Conservation (phyloP, 371 early-diverging fungal genomes). For the Choanephora cucurbitarum region DNA sequence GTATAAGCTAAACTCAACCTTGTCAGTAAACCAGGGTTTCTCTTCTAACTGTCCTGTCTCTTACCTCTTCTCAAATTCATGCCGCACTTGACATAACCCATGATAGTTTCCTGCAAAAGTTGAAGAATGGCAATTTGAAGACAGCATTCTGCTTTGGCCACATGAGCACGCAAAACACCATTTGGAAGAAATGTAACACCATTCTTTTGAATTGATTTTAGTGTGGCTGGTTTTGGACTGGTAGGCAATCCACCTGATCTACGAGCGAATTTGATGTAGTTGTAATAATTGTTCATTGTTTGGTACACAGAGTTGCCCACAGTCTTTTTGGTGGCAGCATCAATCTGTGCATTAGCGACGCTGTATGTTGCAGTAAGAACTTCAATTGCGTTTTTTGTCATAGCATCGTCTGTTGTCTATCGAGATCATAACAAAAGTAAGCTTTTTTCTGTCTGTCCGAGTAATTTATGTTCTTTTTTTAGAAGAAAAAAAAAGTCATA, state of each 20-base stretch:
- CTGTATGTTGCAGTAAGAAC: constrained; percentile 54
- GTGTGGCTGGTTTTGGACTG: constrained; percentile 43
- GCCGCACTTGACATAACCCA: constrained; percentile 67
- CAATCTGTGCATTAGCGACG: constrained; percentile 60
- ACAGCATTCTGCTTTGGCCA: constrained; percentile 62
- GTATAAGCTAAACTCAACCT: constrained; percentile 38
- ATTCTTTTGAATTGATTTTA: constrained; percentile 34
- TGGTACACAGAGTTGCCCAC: constrained; percentile 46
- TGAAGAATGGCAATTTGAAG: constrained; percentile 63
- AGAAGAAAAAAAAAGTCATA: constrained; percentile 11
- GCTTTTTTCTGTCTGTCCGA: neutral
- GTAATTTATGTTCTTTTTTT: too few species aligned
- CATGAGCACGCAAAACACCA: constrained; percentile 63
- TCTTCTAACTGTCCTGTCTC: neutral
- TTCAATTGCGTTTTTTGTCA: constrained; percentile 57
- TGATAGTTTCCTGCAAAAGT: constrained; percentile 59
- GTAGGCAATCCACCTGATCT: constrained; percentile 36
- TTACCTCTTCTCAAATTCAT: constrained; percentile 65
- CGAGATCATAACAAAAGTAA: too few species aligned
- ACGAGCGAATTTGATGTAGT: constrained; percentile 49
- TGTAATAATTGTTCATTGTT: constrained; percentile 45
- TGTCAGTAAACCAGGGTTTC: too few species aligned
- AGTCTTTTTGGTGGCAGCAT: constrained; percentile 59
- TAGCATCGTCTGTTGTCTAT: constrained; percentile 59
- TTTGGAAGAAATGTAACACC: constrained; percentile 51